Evolutionary conservation across 352 stramenopile genomes (phyloP), one percentile per base, ranked within the genome.

Genomic region (Peronospora belbahrii): DNA sequence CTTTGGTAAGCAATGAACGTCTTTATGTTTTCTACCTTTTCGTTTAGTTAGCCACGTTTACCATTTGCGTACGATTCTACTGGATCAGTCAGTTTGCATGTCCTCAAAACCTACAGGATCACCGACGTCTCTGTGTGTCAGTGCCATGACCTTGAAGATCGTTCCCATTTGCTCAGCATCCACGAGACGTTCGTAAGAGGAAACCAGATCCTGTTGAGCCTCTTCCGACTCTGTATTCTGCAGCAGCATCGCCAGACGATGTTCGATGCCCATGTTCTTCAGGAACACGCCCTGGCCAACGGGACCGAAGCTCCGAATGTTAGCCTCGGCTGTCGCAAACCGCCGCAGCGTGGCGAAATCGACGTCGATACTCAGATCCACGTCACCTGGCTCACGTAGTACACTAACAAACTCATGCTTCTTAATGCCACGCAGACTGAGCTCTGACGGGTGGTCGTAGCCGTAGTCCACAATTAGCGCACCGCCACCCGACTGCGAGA

Each of bases 391-490:
- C 45, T 93, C 77, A 22, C 78, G 85, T 35, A 97, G 66, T 24
- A 94, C 76, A 42, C 87, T 88, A n/a, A 98, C 92, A 64, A 97
- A 96, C 59, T 85, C 52, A 66, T 98, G 94, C 56, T 84, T 83
- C 53, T 92, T 85, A 70, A 98, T 98, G 44, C 83, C 94, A 30
- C 94, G 91, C 33, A 98, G 58, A 63, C 85, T 97, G 47, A 97
- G 76, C 43, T 74, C 65, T 0, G 75, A 92, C 28, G 84, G 83
- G 38, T 91, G 84, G 53, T 97, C 85, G 62, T 95, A 80, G 39
- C 94, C 94, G 63, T 98, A 98, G 70, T 98, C 94, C 43, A 98
- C 76, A 25, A 98, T 85, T 3, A 98, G 55, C 11, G 92, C 91
- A 8, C 74, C 80, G 17, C 91, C 94, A 17, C 88, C 70, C 35